A percentile compares a stretch with the other conserved stretches of the same genome.
phyloP scores from a whole-genome alignment of 2,329 filamentous ascomycete genomes.

The Neopestalotiopsis sp. region DNA sequence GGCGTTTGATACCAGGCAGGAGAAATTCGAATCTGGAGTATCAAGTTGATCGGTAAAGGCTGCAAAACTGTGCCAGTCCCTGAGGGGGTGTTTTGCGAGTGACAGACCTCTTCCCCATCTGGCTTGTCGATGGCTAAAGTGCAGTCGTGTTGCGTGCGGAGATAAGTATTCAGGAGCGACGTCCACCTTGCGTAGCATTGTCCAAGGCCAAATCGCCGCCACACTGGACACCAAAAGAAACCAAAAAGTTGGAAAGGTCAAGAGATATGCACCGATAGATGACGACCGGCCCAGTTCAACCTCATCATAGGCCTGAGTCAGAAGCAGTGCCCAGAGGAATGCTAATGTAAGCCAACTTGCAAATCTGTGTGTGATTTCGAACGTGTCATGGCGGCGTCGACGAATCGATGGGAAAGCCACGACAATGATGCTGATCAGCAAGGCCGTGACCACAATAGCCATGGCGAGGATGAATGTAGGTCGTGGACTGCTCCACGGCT shows the following conservation, averaged over 20 bases:
- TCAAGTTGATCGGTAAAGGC: conserved; percentile 65
- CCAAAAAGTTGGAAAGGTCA: conserved; percentile 63
- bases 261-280: conserved; percentile 30
- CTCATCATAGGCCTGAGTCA: not conserved
- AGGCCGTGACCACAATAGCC: conserved; percentile 57
- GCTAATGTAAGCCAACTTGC: conserved; percentile 60
- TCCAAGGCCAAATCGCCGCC: conserved; percentile 75
- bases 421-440: conserved; percentile 63
- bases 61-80: conserved; percentile 80
- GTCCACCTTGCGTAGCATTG: conserved; percentile 69
- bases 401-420: conserved; percentile 70
- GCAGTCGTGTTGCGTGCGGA: conserved; percentile 72
- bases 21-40: conserved; percentile 54
- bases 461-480: conserved; percentile 22
- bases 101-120: conserved; percentile 62
- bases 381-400: conserved; percentile 67
- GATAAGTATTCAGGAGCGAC: conserved; percentile 74
- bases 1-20: conserved; percentile 72
- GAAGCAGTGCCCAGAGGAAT: not conserved
- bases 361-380: conserved; percentile 75
- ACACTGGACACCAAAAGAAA: conserved; percentile 68
- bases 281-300: not conserved
- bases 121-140: conserved; percentile 68
- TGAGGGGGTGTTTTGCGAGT: conserved; percentile 66
- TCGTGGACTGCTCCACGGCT: not conserved